Evolutionary conservation across 345 rosid species (phyloP).

Genomic region (Rhodamnia argentea): DNA sequence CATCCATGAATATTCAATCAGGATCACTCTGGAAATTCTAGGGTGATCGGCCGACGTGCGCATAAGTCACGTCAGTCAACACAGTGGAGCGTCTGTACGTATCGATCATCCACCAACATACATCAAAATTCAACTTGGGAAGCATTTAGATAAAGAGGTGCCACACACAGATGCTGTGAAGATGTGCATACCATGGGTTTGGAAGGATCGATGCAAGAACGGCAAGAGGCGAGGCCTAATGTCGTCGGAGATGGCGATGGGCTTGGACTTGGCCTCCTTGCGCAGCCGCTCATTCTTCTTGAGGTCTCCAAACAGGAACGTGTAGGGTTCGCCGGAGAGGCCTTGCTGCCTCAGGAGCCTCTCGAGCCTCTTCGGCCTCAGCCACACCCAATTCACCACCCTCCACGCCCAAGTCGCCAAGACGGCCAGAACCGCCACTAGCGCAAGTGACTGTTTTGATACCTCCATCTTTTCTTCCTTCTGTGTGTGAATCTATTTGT

Average conservation of each 20-base stretch:
- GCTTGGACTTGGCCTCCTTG: neutral
- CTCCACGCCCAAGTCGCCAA: neutral
- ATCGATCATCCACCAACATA: neutral
- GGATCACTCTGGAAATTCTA: neutral
- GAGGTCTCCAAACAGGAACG: conserved; percentile 5
- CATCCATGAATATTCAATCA: neutral
- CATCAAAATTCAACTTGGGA: neutral
- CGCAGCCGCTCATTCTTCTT: neutral
- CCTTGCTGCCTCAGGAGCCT: conserved; percentile 3
- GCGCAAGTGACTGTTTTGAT: neutral
- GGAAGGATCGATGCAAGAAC: neutral
- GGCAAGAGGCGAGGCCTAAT: conserved; percentile 6
- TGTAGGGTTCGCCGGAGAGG: conserved; percentile 2
- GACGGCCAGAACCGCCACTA: neutral
- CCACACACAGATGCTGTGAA: neutral
- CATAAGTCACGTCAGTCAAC: neutral
- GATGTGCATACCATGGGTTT: neutral
- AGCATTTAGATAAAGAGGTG: neutral
- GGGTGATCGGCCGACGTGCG: neutral
- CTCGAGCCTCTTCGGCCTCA: conserved; percentile 9
- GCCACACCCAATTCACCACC: conserved; percentile 3
- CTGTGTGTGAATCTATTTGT: neutral
- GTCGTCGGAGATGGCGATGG: conserved; percentile 1
- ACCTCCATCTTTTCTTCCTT: neutral
- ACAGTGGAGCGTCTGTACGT: neutral